phyloP scores from a whole-genome alignment of 352 stramenopile species.

The Pythium myriotylum region DNA sequence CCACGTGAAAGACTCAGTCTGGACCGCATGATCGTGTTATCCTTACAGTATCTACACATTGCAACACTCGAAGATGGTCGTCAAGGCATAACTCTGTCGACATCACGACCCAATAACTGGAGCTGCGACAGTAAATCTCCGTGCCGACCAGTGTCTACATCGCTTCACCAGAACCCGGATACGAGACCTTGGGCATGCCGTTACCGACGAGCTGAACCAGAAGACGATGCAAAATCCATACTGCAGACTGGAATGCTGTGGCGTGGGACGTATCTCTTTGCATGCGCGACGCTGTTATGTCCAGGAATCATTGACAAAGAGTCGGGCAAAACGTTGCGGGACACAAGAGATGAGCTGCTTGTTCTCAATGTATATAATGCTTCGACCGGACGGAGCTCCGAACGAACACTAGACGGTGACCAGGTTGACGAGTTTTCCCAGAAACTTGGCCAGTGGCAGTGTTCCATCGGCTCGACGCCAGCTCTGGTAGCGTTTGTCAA shows the following conservation, averaged over 20 bases:
- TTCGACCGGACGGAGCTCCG: conserved; percentile 32
- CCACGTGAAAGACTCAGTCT: conserved; percentile 16
- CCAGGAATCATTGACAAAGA: conserved; percentile 17
- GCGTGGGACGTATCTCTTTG: conserved; percentile 53
- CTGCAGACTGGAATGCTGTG: conserved; percentile 61
- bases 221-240: conserved; percentile 28
- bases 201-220: neutral
- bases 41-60: conserved; percentile 21
- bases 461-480: conserved; percentile 9
- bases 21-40: conserved; percentile 20
- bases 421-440: conserved; percentile 33
- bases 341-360: conserved; percentile 29
- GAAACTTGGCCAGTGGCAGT: conserved; percentile 18
- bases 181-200: neutral
- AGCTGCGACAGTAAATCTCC: conserved; percentile 16
- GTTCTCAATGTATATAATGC: conserved; percentile 50
- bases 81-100: neutral
- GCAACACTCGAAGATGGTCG: neutral
- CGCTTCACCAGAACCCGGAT: neutral
- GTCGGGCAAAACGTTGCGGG: neutral
- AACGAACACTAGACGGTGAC: conserved; percentile 18
- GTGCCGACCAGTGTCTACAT: conserved; percentile 6
- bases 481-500: conserved; percentile 38
- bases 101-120: conserved; percentile 19
- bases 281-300: conserved; percentile 34